Base-by-base conservation (phyloP, 495 filamentous ascomycete species). In the Symbiotaphrina buchneri region DNA sequence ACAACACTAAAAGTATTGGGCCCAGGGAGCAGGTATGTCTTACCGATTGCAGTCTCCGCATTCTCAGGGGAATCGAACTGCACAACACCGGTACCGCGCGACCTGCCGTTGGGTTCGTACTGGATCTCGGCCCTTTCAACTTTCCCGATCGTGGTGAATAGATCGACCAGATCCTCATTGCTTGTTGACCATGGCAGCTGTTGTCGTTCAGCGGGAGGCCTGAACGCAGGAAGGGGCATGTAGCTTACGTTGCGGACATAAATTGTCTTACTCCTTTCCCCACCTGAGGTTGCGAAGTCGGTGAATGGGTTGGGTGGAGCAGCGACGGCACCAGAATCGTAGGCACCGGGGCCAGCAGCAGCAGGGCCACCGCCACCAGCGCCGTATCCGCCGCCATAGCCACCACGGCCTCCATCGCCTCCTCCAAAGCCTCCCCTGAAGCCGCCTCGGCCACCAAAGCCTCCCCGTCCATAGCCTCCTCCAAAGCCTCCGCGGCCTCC, bases 161-260 rank as follows among this genome's bases (percentile, higher is more conserved):
- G 64, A 45, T 97, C 87, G 28, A 94, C 65, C 3, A 97, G 54
- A 50, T 97, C 87, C 34, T 95, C 90, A 43, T 95, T 94, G 55
- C 83, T 93, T 14, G 87, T 97, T 20, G 85, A 94, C 87, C 87
- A 97, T 4, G 87, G 87, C 34, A 97, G 68, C 85, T 95, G 43
- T 17, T 18, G 49, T 35, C 18, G 18, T 47, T 43, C 28, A 35
- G 2, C 6, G 10, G 15, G 10, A 27, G 14, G 2, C 14, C 20
- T 27, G 19, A 2, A 13, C 33, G 35, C 6, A 21, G 10, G 8
- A 8, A 4, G 14, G 18, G 10, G 29, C 7, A 30, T 14, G 17
- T 10, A 16, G 68, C 83, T 70, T 63, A 95, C 87, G 46, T 97
- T 97, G 56, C 87, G 82, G 32, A 95, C 87, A 39, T 85, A 93